Evolutionary conservation across 768 basidiomycete genomes (phyloP).

Genomic region (Termitomyces sp.): DNA sequence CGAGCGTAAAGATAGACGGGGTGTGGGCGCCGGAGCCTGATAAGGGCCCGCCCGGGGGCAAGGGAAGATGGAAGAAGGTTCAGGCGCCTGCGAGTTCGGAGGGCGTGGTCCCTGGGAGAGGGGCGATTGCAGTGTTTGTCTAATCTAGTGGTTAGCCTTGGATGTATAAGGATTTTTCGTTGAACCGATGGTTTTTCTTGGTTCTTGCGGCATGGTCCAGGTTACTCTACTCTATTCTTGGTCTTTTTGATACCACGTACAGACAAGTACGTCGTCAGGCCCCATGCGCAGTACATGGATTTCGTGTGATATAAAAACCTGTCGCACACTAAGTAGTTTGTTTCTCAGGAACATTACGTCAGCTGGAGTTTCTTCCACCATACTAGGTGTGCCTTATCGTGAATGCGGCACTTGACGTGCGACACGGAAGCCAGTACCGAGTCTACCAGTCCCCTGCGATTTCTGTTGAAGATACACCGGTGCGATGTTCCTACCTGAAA

Average conservation of each 20-base stretch:
- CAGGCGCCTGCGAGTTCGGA: neutral
- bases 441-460: too few species aligned
- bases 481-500: too few species aligned
- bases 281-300: too few species aligned
- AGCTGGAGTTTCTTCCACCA: too few species aligned
- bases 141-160: constrained; percentile 12
- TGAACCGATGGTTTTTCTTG: neutral
- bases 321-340: too few species aligned
- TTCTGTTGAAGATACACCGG: too few species aligned
- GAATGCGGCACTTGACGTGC: too few species aligned
- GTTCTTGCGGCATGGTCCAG: neutral
- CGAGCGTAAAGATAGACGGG: constrained; percentile 52
- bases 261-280: neutral
- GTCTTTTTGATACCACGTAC: neutral
- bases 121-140: constrained; percentile 39
- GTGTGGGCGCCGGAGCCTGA: constrained; percentile 50
- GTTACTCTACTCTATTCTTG: neutral
- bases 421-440: too few species aligned
- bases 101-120: constrained; percentile 20
- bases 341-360: too few species aligned
- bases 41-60: neutral
- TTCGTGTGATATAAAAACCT: too few species aligned
- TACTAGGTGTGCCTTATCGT: too few species aligned
- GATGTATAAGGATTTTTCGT: neutral
- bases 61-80: constrained; percentile 10